A percentile compares a stretch with the other conserved stretches of the same genome.
Evolutionary conservation across 345 rosid species (phyloP).

Genomic region (Arabis alpina): DNA sequence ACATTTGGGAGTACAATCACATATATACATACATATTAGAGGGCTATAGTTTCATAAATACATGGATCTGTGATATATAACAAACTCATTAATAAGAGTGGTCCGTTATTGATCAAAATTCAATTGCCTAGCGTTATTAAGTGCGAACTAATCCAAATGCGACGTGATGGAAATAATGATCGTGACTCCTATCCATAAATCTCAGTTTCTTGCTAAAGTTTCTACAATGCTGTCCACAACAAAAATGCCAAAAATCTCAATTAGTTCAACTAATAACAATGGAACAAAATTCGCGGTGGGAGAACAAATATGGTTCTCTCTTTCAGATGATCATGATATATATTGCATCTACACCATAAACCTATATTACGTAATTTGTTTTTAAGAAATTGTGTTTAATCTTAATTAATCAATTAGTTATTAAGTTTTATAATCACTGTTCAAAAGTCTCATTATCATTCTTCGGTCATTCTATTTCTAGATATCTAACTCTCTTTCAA

Average conservation of each 20-base stretch:
- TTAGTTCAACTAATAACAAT: conserved; percentile 9
- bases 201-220: not conserved
- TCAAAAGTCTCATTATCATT: too few species aligned
- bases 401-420: not conserved
- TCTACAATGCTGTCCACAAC: conserved; percentile 2
- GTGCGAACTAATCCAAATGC: conserved; percentile 10
- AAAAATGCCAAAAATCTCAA: not conserved
- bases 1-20: too few species aligned
- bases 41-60: not conserved
- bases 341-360: conserved; percentile 3
- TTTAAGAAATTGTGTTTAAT: not conserved
- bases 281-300: not conserved
- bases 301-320: not conserved
- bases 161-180: conserved; percentile 20
- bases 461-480: too few species aligned
- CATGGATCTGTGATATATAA: not conserved
- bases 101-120: conserved; percentile 13
- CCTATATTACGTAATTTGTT: not conserved
- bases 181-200: conserved; percentile 6
- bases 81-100: not conserved
- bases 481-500: too few species aligned
- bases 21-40: not conserved
- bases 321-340: conserved; percentile 8
- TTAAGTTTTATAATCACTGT: not conserved
- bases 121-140: conserved; percentile 14